Conservation (phyloP, 345 rosid species). For the Pseudoturritis turrita region DNA sequence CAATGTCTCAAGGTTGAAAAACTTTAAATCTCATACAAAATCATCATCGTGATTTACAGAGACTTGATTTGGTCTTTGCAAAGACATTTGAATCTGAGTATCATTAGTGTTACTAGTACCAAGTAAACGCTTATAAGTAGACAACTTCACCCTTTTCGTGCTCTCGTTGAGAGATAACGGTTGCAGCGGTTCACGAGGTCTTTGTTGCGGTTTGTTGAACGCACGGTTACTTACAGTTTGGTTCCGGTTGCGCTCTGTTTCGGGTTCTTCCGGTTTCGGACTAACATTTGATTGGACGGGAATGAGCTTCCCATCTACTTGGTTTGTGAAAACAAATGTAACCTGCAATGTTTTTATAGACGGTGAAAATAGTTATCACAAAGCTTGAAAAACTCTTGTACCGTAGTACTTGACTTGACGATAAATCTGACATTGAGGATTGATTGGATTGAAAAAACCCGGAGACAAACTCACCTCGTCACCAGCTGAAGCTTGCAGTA, state of each 20-base stretch:
- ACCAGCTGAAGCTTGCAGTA: constrained; percentile 93
- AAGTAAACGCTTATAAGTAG: constrained; percentile 33
- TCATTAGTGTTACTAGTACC: constrained; percentile 17
- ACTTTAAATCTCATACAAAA: constrained; percentile 33
- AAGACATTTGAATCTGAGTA: constrained; percentile 27
- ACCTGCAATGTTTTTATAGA: constrained; percentile 47
- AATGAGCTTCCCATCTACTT: constrained; percentile 87
- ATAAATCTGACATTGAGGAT: background rate
- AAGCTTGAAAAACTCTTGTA: background rate
- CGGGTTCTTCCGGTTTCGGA: constrained; percentile 30
- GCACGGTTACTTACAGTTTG: constrained; percentile 26
- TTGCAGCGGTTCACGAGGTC: constrained; percentile 35
- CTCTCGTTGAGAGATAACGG: constrained; percentile 25
- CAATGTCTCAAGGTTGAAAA: background rate
- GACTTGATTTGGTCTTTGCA: constrained; percentile 35
- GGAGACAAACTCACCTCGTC: constrained; percentile 57
- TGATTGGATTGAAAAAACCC: background rate
- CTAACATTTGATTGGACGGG: constrained; percentile 61
- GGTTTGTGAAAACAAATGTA: constrained; percentile 83
- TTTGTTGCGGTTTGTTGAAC: constrained; percentile 34
- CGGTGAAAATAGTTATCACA: background rate
- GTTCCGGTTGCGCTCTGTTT: constrained; percentile 19
- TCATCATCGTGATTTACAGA: constrained; percentile 42
- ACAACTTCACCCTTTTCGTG: constrained; percentile 15
- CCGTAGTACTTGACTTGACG: background rate